Conservation (phyloP, 768 basidiomycete genomes). For the Psilocybe cubensis region DNA sequence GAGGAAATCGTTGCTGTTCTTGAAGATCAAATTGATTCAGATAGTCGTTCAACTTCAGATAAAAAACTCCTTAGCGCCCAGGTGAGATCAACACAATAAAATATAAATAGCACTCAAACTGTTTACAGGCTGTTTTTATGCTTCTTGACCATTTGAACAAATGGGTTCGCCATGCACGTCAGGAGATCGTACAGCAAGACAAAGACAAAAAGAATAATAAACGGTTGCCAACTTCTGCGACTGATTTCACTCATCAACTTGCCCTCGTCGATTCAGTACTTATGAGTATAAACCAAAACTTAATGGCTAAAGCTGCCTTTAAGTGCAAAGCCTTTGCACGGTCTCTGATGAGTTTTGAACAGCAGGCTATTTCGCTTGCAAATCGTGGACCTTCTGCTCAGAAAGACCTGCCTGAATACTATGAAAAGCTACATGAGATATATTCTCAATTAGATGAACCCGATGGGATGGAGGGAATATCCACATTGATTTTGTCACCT, state of each 20-base stretch:
- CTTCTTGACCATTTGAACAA: conserved; percentile 93
- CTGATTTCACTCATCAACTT: conserved; percentile 61
- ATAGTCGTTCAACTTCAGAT: conserved; percentile 64
- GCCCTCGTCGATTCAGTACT: conserved; percentile 79
- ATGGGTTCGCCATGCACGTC: conserved; percentile 81
- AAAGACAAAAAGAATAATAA: conserved; percentile 42
- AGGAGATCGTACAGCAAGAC: conserved; percentile 58
- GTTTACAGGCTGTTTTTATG: conserved; percentile 86
- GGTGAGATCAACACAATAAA: too few species aligned
- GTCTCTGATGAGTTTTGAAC: conserved; percentile 94
- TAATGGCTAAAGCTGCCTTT: conserved; percentile 93
- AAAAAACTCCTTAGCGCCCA: conserved; percentile 94
- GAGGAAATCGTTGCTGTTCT: conserved; percentile 81
- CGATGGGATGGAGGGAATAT: conserved; percentile 99
- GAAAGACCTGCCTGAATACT: conserved; percentile 66
- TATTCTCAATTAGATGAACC: conserved; percentile 97
- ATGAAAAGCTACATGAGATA: conserved; percentile 93
- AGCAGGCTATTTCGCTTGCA: conserved; percentile 65
- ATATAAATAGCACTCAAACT: too few species aligned
- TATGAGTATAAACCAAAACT: conserved; percentile 79
- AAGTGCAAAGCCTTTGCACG: conserved; percentile 94
- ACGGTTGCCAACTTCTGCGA: conserved; percentile 28
- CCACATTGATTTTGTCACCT: conserved; percentile 84
- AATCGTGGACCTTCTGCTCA: conserved; percentile 39
- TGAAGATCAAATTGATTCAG: conserved; percentile 78